Evolutionary conservation across 371 early-diverging fungal species (phyloP).

Genomic region (Apophysomyces ossiformis): DNA sequence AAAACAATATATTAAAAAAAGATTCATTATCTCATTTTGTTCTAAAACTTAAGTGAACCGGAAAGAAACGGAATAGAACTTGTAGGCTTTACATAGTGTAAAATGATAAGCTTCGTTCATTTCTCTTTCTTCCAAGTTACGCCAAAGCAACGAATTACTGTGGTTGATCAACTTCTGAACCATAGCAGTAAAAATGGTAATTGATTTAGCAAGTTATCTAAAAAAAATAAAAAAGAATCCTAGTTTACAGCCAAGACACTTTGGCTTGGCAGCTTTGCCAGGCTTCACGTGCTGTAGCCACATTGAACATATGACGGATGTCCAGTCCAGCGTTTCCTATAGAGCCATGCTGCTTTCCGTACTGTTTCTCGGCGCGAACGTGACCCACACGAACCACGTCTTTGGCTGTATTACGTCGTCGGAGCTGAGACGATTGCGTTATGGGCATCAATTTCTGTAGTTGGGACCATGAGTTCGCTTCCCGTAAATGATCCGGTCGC

Average conservation of each 20-base stretch:
- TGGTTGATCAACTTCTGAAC: too few species aligned
- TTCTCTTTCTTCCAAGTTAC: too few species aligned
- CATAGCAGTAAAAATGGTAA: too few species aligned
- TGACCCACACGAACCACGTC: slow-evolving; percentile 15
- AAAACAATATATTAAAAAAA: too few species aligned
- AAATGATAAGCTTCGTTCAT: too few species aligned
- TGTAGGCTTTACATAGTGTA: too few species aligned
- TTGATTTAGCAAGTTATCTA: too few species aligned
- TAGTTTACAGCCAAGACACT: not conserved
- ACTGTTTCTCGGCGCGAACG: slow-evolving; percentile 27
- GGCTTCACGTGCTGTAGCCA: slow-evolving; percentile 31
- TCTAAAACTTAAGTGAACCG: too few species aligned
- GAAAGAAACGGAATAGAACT: too few species aligned
- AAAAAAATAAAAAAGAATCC: too few species aligned
- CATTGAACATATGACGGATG: slow-evolving; percentile 34
- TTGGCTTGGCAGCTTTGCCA: slow-evolving; percentile 25
- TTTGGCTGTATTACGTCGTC: not conserved
- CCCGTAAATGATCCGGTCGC: not conserved
- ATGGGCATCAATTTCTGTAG: not conserved
- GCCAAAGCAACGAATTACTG: too few species aligned
- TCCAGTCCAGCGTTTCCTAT: slow-evolving; percentile 37
- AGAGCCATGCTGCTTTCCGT: slow-evolving; percentile 29
- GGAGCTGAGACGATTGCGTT: not conserved
- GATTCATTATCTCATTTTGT: too few species aligned
- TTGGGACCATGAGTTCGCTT: not conserved